Conservation (phyloP, 257 asterid species). For the Vinca minor region DNA sequence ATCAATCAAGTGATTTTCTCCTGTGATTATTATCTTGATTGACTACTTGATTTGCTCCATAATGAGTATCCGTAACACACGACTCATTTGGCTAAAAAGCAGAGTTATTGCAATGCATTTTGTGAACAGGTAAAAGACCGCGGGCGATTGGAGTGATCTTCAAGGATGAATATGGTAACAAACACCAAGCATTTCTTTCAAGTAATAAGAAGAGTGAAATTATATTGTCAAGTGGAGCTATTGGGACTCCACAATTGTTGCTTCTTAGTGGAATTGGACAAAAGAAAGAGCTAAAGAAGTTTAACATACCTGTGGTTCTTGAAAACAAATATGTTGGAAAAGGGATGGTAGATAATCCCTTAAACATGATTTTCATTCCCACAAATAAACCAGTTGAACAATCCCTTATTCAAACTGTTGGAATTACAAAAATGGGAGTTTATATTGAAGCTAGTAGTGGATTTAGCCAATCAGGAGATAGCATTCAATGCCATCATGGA, state of each 20-base stretch:
- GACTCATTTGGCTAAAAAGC: too few relatives aligned
- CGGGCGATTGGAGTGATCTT: conserved; percentile 68
- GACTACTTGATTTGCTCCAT: too few relatives aligned
- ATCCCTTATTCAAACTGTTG: conserved; percentile 83
- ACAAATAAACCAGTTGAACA: conserved; percentile 44
- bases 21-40: too few relatives aligned
- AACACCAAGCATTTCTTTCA: conserved; percentile 61
- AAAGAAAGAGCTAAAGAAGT: conserved; percentile 46
- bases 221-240: conserved; percentile 77
- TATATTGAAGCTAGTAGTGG: conserved; percentile 95
- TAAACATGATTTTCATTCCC: conserved; percentile 83
- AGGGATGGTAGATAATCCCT: conserved; percentile 78
- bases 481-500: conserved; percentile 73
- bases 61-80: too few relatives aligned
- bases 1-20: too few relatives aligned
- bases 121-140: conserved; percentile 55
- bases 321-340: conserved; percentile 68
- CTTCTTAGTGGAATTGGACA: conserved; percentile 92
- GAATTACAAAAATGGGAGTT: conserved; percentile 79
- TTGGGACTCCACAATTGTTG: conserved; percentile 92
- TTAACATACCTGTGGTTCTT: conserved; percentile 56
- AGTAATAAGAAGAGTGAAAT: conserved; percentile 57
- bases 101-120: too few relatives aligned
- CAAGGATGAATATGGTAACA: conserved; percentile 70
- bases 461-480: conserved; percentile 65